Base-by-base conservation (phyloP, 805 yeast genomes). In the Schizosaccharomyces japonicus region DNA sequence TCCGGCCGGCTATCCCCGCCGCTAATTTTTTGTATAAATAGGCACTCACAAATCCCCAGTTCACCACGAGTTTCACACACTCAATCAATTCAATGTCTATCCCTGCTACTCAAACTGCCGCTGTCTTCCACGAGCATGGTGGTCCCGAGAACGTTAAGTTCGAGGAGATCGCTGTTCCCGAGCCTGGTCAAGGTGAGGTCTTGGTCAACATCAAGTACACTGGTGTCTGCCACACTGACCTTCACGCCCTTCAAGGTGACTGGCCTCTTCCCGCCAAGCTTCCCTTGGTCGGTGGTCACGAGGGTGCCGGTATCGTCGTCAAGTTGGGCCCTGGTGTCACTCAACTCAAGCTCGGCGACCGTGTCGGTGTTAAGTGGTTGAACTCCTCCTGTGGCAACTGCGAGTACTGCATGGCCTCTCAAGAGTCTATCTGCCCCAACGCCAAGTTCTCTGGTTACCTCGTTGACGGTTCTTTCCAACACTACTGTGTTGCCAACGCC, bases 201-300 rank as follows among this genome's bases (percentile, higher is more conserved):
- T 70, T 83, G 61, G 69, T 83, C 65, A 75, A 83, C 63, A 76
- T 83, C 63, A 75, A 75, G 66, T 82, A 76, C 70, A 75, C 93
- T 26, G 94, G 94, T 65, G 93, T 82, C 49, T 82, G 94, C 66
- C 94, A 84, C 70, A 81, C 94, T 32, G 94, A 82, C 60, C 72
- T 83, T 62, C 94, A 83, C 68, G 93, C 92, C 49, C 80, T 90
- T 85, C 74, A 79, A 61, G 93, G 93, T 58, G 94, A 83, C 66
- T 82, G 93, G 92, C 90, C 92, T 47, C 67, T 78, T 62, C 52
- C 66, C 53, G 72, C 78, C 54, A 77, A 76, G 60, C 67, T 77
- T 51, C 87, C 90, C 23, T 66, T 79, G 55, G 84, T 80, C 46
- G 90, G 90, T 53, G 92, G 92, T 56, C 92, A 80, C 65, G 92